These are phyloP conservation scores for Scolecobasidium constrictum DNA, from an alignment of 2,329 filamentous ascomycete species.

Conservation along the genomic window DNA sequence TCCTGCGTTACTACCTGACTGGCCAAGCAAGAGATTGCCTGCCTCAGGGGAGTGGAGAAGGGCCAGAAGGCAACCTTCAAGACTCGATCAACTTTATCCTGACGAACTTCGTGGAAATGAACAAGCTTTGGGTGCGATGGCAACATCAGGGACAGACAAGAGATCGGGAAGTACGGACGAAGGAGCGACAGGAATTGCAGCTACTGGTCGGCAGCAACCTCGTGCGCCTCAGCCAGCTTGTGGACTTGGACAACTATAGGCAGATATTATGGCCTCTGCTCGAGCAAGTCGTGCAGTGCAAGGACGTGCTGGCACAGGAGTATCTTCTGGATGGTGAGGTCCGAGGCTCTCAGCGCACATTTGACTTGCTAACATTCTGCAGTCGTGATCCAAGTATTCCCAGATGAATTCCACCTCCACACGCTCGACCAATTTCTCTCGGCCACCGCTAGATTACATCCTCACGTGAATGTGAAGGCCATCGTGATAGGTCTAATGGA, in stretches of 20 bases:
- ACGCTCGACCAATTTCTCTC: conserved; percentile 92
- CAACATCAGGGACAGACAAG: conserved; percentile 96
- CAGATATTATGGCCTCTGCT: conserved; percentile 80
- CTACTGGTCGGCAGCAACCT: conserved; percentile 93
- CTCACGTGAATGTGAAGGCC: conserved; percentile 93
- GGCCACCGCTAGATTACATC: conserved; percentile 84
- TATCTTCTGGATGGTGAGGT: conserved; percentile 71
- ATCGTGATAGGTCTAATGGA: conserved; percentile 99
- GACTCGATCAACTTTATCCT: conserved; percentile 97
- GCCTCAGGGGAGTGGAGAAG: conserved; percentile 71
- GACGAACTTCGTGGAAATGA: conserved; percentile 99
- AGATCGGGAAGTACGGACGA: conserved; percentile 84
- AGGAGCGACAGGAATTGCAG: conserved; percentile 91
- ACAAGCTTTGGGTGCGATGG: conserved; percentile 95
- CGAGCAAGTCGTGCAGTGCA: conserved; percentile 95
- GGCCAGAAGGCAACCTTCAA: conserved; percentile 88
- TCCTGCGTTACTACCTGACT: conserved; percentile 90
- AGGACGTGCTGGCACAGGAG: conserved; percentile 92
- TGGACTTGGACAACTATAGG: conserved; percentile 92
- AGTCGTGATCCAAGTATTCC: conserved; percentile 91
- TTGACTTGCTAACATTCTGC: conserved; percentile 17
- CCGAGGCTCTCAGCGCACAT: background rate
- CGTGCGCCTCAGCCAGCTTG: conserved; percentile 85
- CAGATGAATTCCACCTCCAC: conserved; percentile 95
- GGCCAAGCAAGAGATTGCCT: conserved; percentile 88